Conservation (phyloP, 495 filamentous ascomycete genomes). For the Rhypophila decipiens region DNA sequence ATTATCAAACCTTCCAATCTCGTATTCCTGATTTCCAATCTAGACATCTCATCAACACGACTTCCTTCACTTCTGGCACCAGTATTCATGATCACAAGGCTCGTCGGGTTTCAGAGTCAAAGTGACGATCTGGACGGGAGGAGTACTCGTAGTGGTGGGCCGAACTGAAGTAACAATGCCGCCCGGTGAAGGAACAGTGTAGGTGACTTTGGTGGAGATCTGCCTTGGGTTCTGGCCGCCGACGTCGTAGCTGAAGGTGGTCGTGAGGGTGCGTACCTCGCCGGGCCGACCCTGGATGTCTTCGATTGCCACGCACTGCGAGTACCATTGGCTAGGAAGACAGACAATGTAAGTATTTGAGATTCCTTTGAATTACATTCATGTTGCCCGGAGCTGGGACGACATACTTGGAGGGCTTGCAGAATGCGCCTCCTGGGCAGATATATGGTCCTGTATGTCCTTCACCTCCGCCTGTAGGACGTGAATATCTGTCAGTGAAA, state of each 20-base stretch:
- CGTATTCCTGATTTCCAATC: too few species aligned
- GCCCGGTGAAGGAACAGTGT: conserved; percentile 12
- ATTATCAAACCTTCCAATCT: too few species aligned
- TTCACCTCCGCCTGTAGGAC: neutral
- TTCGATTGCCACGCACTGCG: conserved; percentile 16
- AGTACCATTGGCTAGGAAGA: conserved; percentile 15
- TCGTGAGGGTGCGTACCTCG: conserved; percentile 12
- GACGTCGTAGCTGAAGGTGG: conserved; percentile 16
- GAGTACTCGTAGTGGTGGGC: conserved; percentile 5
- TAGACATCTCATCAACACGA: too few species aligned
- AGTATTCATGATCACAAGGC: conserved; percentile 14
- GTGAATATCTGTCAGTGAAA: neutral
- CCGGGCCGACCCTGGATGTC: neutral
- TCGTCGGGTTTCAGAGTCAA: conserved; percentile 20
- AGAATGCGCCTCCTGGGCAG: conserved; percentile 9
- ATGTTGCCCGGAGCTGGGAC: neutral
- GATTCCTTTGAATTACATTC: neutral
- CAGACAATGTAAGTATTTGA: neutral
- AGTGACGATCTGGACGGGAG: conserved; percentile 12
- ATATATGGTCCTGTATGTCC: neutral
- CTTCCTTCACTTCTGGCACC: conserved; percentile 1
- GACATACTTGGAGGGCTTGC: conserved; percentile 18
- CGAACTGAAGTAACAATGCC: too few species aligned
- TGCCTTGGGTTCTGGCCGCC: conserved; percentile 15
- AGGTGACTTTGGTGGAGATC: conserved; percentile 18